Percentiles rank a stretch among this genome's conserved stretches.
These are phyloP conservation scores for Termitomyces sp. DNA, from an alignment of 768 basidiomycete genomes.

Conservation along the genomic window DNA sequence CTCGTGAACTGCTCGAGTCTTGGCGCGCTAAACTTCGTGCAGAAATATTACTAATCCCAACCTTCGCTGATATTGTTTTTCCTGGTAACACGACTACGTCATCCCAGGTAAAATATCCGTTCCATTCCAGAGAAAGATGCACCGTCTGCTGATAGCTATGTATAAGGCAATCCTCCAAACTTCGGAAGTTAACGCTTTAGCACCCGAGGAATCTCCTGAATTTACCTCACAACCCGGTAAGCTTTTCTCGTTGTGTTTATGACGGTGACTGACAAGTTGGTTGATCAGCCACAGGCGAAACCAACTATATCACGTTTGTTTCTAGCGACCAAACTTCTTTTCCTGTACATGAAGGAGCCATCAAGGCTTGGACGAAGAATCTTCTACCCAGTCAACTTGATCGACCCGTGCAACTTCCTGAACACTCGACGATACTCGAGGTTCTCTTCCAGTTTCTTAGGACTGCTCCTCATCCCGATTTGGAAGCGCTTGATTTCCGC, in stretches of 20 bases:
- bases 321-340: background rate
- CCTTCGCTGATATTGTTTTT: background rate
- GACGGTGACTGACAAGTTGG: background rate
- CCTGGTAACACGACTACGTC: background rate
- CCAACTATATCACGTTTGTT: background rate
- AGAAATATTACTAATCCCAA: background rate
- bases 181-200: background rate
- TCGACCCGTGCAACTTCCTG: background rate
- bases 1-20: background rate
- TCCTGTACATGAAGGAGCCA: background rate
- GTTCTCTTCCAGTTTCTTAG: constrained; percentile 1
- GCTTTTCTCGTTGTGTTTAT: background rate
- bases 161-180: background rate
- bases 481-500: background rate
- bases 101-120: background rate
- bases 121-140: background rate
- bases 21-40: background rate
- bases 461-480: constrained; percentile 1
- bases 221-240: background rate
- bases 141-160: background rate
- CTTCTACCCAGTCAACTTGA: background rate
- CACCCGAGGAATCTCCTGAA: background rate
- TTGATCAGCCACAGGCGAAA: background rate
- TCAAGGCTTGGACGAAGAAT: background rate
- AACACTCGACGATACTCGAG: background rate